Base-by-base conservation (phyloP, 2,329 filamentous ascomycete species). In the Keithomyces neogunnii region DNA sequence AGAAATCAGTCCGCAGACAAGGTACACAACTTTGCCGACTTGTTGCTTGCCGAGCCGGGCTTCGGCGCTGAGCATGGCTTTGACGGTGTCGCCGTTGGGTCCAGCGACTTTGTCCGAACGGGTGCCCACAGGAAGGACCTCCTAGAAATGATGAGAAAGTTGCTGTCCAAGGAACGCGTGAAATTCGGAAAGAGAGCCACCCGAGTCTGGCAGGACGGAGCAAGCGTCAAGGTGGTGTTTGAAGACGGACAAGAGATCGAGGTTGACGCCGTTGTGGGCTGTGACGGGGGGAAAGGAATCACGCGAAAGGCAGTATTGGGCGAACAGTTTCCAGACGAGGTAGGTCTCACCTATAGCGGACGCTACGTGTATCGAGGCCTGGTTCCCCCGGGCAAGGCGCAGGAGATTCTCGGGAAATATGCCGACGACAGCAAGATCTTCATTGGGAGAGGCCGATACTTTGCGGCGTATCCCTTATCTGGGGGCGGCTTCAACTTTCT, bases 1-100 rank as follows among this genome's bases (percentile, higher is more conserved):
- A 47, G 36, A n/a, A 53, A 53, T 36, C 3, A 35, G 3, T 53
- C 49, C 45, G 40, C 52, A 1, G 51, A 46, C 5, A 53, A 51
- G 45, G 40, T 45, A 19, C 39, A 29, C 39, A 42, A 42, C n/a
- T 42, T 42, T 42, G 39, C 39, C 5, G 39, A 42, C n/a, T 42
- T 42, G 8, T 6, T 42, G n/a, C 39, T 42, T 28, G 39, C 39
- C 10, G 39, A 42, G 39, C 39, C 39, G 9, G 39, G 39, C 19
- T 26, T 42, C 19, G 39, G 39, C n/a, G 19, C n/a, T 19, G n/a
- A 13, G 4, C 11, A 19, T 5, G 39, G 39, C 9, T 42, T 42
- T 9, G 7, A 42, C n/a, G 39, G 39, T 28, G 39, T 19, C n/a
- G 39, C 39, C 19, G 39, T 42, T 4, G 39, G 39, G 19, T 42